phyloP scores from a whole-genome alignment of 352 stramenopile species.

The Phytophthora meadii region DNA sequence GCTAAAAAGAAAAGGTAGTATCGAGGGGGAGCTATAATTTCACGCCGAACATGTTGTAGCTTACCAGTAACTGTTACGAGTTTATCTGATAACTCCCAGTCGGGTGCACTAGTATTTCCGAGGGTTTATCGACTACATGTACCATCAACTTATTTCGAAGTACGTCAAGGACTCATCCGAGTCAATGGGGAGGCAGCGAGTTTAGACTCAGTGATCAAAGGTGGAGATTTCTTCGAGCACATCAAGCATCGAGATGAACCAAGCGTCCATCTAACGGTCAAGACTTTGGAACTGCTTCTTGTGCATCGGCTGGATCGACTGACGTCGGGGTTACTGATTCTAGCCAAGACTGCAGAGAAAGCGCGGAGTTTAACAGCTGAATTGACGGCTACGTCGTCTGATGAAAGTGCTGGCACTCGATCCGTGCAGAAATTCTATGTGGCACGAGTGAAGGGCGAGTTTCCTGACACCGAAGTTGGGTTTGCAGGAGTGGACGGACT shows the following conservation, averaged over 20 bases:
- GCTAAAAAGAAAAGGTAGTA: too few species aligned
- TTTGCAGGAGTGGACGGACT: conserved; percentile 22
- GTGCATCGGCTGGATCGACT: conserved; percentile 95
- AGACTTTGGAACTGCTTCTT: conserved; percentile 56
- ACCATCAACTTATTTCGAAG: too few species aligned
- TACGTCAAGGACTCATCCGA: too few species aligned
- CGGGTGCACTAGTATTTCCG: background rate
- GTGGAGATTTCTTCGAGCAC: conserved; percentile 91
- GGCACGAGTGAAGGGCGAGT: conserved; percentile 50
- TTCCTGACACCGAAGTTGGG: conserved; percentile 33
- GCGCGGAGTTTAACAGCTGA: conserved; percentile 51
- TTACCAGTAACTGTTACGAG: too few species aligned
- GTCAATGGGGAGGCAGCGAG: too few species aligned
- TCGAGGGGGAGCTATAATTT: too few species aligned
- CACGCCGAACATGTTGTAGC: too few species aligned
- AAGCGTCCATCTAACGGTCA: conserved; percentile 57
- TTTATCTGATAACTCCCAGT: too few species aligned
- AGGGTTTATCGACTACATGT: too few species aligned
- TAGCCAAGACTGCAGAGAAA: conserved; percentile 60
- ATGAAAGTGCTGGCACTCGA: conserved; percentile 20
- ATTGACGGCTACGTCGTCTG: conserved; percentile 37
- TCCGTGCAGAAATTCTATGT: conserved; percentile 65
- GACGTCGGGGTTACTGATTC: conserved; percentile 81
- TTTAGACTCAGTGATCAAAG: conserved; percentile 77
- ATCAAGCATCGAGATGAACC: conserved; percentile 95